Conservation (phyloP, 805 yeast species). For the Kockiozyma suomiensis region DNA sequence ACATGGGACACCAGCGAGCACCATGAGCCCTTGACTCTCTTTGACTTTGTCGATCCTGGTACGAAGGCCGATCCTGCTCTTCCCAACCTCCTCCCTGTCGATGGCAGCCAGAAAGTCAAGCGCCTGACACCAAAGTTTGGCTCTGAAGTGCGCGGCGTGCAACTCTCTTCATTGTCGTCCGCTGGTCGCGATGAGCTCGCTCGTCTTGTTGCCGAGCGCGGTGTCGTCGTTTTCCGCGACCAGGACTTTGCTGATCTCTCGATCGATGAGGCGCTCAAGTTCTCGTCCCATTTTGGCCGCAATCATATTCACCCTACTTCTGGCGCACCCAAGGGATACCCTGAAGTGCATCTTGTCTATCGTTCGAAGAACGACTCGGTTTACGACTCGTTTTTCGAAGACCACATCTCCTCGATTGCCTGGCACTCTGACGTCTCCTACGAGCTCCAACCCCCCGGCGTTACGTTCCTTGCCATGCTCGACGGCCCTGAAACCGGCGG, state of each 20-base stretch:
- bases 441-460: conserved; percentile 72
- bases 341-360: conserved; percentile 65
- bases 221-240: conserved; percentile 69
- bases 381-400: conserved; percentile 35
- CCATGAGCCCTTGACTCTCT: conserved; percentile 55
- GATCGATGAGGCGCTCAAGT: conserved; percentile 45
- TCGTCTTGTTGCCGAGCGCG: conserved; percentile 67
- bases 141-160: conserved; percentile 63
- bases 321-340: conserved; percentile 63
- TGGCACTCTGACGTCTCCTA: conserved; percentile 81
- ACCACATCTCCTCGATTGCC: conserved; percentile 38
- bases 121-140: conserved; percentile 71
- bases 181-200: conserved; percentile 71
- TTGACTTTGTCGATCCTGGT: conserved; percentile 67
- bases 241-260: conserved; percentile 61
- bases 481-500: conserved; percentile 70
- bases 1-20: conserved; percentile 67
- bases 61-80: conserved; percentile 61
- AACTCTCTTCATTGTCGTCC: conserved; percentile 56
- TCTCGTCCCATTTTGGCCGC: conserved; percentile 67
- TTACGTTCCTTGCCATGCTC: conserved; percentile 65
- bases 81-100: conserved; percentile 51
- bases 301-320: conserved; percentile 74
- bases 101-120: conserved; percentile 37
- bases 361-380: conserved; percentile 48